Conservation (phyloP, 2,329 filamentous ascomycete genomes). For the Fusarium tupiense region DNA sequence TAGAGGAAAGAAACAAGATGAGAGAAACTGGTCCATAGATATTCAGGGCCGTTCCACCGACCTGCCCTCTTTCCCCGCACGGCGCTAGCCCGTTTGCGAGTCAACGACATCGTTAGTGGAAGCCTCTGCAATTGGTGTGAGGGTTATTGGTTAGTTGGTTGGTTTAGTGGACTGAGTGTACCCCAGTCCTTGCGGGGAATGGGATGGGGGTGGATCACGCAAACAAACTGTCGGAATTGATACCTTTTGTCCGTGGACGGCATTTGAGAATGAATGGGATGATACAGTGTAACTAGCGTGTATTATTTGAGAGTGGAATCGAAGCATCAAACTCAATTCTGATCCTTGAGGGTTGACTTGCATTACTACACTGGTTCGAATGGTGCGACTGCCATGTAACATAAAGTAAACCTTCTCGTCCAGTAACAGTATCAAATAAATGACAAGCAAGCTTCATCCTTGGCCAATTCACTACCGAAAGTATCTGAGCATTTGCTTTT, state of each 20-base stretch:
- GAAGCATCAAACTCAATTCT: accelerated
- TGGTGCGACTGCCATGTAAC: not conserved
- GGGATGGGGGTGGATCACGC: not conserved
- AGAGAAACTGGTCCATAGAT: not conserved
- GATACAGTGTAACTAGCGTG: not conserved
- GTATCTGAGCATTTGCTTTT: accelerated
- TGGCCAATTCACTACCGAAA: accelerated
- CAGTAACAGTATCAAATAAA: not conserved
- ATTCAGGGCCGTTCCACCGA: not conserved
- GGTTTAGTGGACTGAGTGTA: not conserved
- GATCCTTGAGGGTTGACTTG: not conserved
- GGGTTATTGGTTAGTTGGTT: not conserved
- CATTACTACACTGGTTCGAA: not conserved
- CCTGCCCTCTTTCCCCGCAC: not conserved
- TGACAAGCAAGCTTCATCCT: not conserved
- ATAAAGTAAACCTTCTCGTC: not conserved
- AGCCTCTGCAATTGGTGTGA: not conserved
- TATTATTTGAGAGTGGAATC: accelerated
- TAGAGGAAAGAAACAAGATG: not conserved
- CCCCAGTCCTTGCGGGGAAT: not conserved
- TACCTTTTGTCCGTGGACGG: not conserved
- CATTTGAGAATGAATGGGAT: not conserved
- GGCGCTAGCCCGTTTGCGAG: not conserved
- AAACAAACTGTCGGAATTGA: not conserved
- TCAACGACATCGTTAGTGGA: not conserved